These are phyloP conservation scores for Raphidocelis subcapitata DNA, from an alignment of 139 green algal genomes.

Conservation along the genomic window DNA sequence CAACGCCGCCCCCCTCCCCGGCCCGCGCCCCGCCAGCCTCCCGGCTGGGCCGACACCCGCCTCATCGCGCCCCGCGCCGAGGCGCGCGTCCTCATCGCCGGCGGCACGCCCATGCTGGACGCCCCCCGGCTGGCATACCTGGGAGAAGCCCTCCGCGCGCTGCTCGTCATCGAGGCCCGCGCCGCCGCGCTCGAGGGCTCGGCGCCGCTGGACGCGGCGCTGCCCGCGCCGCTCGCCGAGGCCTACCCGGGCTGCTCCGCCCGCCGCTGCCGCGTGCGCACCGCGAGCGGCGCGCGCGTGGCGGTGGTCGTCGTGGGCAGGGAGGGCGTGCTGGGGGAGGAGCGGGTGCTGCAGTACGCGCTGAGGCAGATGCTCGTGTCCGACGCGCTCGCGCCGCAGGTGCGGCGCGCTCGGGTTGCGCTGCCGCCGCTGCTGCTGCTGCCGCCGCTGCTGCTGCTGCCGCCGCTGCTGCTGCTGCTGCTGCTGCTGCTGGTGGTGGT, in stretches of 20 bases:
- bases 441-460: not conserved
- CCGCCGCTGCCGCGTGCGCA: slow-evolving; percentile 53
- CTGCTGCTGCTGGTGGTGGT: not conserved
- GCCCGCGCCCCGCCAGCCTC: no score
- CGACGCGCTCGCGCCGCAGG: not conserved
- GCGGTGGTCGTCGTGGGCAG: slow-evolving; percentile 68
- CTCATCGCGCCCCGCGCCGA: slow-evolving; percentile 81
- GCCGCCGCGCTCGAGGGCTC: not conserved
- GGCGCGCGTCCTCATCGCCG: slow-evolving; percentile 70
- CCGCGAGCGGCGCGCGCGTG: slow-evolving; percentile 39
- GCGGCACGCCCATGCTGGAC: slow-evolving; percentile 52
- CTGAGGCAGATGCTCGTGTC: slow-evolving; percentile 58
- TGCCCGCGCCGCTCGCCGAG: no score
- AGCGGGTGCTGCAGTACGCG: slow-evolving; percentile 67
- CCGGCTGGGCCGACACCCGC: slow-evolving; percentile 70
- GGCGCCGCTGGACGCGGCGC: no score
- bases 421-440: not conserved
- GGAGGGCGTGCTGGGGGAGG: slow-evolving; percentile 51
- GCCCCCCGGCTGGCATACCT: slow-evolving; percentile 61
- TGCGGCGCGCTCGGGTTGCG: not conserved
- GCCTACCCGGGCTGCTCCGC: slow-evolving; percentile 55
- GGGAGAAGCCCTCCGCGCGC: slow-evolving; percentile 72
- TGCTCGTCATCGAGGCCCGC: slow-evolving; percentile 70
- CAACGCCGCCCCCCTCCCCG: no score
- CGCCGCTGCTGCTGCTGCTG: not conserved